Conservation (phyloP, 306 rosid species). For the Hylodesmum podocarpum region DNA sequence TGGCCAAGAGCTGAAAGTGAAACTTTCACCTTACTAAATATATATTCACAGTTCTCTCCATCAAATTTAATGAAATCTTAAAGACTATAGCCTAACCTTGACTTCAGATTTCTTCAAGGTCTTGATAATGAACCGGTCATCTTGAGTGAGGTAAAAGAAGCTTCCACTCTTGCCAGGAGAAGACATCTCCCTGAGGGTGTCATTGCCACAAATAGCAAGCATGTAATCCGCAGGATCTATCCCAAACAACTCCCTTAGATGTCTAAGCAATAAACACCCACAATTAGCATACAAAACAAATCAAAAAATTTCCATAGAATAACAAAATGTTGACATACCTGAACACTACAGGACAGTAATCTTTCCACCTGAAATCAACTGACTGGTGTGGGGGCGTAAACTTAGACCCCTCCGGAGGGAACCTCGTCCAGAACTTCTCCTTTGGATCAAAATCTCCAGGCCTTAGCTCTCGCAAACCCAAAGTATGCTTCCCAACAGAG, state of each 20-base stretch:
- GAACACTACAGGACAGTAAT: slow-evolving; percentile 55
- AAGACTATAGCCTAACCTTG: slow-evolving; percentile 46
- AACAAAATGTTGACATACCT: slow-evolving; percentile 34
- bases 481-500: slow-evolving; percentile 52
- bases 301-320: background rate
- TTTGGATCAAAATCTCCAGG: slow-evolving; percentile 53
- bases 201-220: slow-evolving; percentile 59
- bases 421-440: slow-evolving; percentile 59
- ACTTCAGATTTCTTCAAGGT: slow-evolving; percentile 62
- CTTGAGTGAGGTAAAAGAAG: slow-evolving; percentile 57
- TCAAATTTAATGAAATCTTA: slow-evolving; percentile 20
- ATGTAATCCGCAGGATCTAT: slow-evolving; percentile 59
- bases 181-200: slow-evolving; percentile 52
- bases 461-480: slow-evolving; percentile 36
- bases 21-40: slow-evolving; percentile 12
- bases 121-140: slow-evolving; percentile 51
- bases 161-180: slow-evolving; percentile 65
- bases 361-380: slow-evolving; percentile 56
- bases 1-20: slow-evolving; percentile 29
- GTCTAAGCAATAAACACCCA: slow-evolving; percentile 36
- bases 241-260: slow-evolving; percentile 55
- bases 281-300: slow-evolving; percentile 18
- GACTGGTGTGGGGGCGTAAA: slow-evolving; percentile 53
- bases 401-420: slow-evolving; percentile 58
- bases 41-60: background rate